These are phyloP conservation scores for Scedosporium aurantiacum DNA, from an alignment of 2,329 filamentous ascomycete species.

Conservation along the genomic window DNA sequence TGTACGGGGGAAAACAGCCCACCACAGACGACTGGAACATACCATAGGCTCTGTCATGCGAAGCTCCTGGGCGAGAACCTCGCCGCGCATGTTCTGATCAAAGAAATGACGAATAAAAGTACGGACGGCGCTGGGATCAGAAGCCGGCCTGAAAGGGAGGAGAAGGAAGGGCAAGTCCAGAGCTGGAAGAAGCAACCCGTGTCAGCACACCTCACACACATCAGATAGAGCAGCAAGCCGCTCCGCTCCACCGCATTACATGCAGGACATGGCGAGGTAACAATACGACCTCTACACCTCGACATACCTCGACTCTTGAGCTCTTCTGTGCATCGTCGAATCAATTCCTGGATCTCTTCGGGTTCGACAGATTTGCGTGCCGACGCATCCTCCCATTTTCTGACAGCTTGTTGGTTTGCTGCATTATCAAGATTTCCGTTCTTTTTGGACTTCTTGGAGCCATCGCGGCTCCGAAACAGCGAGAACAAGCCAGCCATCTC, in stretches of 20 bases:
- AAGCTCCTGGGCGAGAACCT: slow-evolving; percentile 69
- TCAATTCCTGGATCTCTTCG: slow-evolving; percentile 81
- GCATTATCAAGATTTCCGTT: slow-evolving; percentile 39
- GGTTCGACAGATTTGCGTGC: slow-evolving; percentile 69
- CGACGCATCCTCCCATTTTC: slow-evolving; percentile 84
- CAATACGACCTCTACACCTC: neutral
- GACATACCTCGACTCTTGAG: slow-evolving; percentile 83
- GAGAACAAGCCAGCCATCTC: slow-evolving; percentile 49
- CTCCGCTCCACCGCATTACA: neutral
- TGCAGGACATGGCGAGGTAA: neutral
- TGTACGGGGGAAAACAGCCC: neutral
- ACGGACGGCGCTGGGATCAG: slow-evolving; percentile 82
- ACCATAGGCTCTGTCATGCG: slow-evolving; percentile 92
- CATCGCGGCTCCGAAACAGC: slow-evolving; percentile 66
- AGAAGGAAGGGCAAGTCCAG: slow-evolving; percentile 88
- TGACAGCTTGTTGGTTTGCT: slow-evolving; percentile 43
- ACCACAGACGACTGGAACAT: slow-evolving; percentile 12
- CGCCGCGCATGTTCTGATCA: slow-evolving; percentile 57
- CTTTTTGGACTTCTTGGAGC: slow-evolving; percentile 55
- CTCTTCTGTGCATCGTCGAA: slow-evolving; percentile 77
- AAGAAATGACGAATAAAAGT: slow-evolving; percentile 93
- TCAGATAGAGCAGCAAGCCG: neutral
- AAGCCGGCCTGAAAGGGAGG: slow-evolving; percentile 85
- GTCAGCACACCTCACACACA: slow-evolving; percentile 9
- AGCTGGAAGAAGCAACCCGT: slow-evolving; percentile 35